Evolutionary conservation across 2,329 filamentous ascomycete species (phyloP).

Genomic region (Alternaria arbusti): DNA sequence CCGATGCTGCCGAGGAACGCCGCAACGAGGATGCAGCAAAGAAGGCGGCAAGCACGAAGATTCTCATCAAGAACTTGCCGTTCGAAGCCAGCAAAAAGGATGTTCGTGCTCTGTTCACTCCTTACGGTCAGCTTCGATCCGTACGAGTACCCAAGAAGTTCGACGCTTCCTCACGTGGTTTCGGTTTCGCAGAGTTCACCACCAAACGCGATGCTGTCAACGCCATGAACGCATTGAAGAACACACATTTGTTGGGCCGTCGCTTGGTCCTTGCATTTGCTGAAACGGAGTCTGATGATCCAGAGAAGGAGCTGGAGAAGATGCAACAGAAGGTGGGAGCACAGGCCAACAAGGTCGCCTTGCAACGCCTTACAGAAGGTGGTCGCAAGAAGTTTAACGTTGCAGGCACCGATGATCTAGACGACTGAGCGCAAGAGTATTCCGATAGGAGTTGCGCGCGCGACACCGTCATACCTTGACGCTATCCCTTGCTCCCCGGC

Average conservation of each 20-base stretch:
- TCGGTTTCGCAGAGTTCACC: slow-evolving; percentile 95
- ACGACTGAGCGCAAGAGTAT: slow-evolving; percentile 44
- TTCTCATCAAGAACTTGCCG: slow-evolving; percentile 97
- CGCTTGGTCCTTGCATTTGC: slow-evolving; percentile 91
- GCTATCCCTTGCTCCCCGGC: slow-evolving; percentile 43
- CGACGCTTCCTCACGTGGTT: slow-evolving; percentile 85
- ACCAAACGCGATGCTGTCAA: slow-evolving; percentile 88
- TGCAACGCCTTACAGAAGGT: slow-evolving; percentile 84
- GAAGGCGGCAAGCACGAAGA: slow-evolving; percentile 84
- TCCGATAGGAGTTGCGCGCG: slow-evolving; percentile 34
- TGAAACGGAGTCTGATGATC: slow-evolving; percentile 84
- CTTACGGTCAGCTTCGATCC: slow-evolving; percentile 90
- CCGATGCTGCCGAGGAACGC: slow-evolving; percentile 86
- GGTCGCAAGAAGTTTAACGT: slow-evolving; percentile 90
- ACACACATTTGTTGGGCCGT: slow-evolving; percentile 91
- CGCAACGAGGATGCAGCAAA: slow-evolving; percentile 82
- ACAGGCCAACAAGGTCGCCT: slow-evolving; percentile 87
- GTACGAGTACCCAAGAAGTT: slow-evolving; percentile 96
- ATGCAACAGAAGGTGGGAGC: slow-evolving; percentile 96
- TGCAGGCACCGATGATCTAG: slow-evolving; percentile 67
- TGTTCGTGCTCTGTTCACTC: slow-evolving; percentile 80
- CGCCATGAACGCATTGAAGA: slow-evolving; percentile 86
- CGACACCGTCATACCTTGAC: slow-evolving; percentile 41
- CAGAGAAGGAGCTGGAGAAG: slow-evolving; percentile 93
- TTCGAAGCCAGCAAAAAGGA: slow-evolving; percentile 94